Conservation (phyloP, 805 yeast genomes). For the Cyberlindnera mrakii region DNA sequence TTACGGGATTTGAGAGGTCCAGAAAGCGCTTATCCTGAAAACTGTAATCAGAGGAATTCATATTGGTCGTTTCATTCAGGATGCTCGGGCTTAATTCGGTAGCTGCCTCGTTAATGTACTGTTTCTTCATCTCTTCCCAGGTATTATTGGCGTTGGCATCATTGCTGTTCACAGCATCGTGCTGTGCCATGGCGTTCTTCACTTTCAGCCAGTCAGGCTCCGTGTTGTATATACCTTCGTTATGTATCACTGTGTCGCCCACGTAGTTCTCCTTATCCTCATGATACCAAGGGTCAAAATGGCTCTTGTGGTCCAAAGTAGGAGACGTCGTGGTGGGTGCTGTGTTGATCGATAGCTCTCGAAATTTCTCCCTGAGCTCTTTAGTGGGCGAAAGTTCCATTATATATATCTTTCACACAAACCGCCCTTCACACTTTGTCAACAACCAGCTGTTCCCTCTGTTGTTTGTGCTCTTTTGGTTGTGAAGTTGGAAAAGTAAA, state of each 20-base stretch:
- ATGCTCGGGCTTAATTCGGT: not conserved
- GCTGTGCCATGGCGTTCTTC: conserved; percentile 6
- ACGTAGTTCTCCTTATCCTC: conserved; percentile 11
- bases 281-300: conserved; percentile 3
- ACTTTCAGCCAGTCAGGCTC: conserved; percentile 20
- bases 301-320: conserved; percentile 1
- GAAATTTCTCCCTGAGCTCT: conserved; percentile 10
- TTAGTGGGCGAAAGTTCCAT: conserved; percentile 13
- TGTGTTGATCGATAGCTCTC: conserved; percentile 5
- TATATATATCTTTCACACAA: no score
- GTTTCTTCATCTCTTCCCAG: conserved; percentile 21
- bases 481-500: no score
- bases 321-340: not conserved
- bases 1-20: conserved; percentile 8
- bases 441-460: not conserved
- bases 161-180: conserved; percentile 1
- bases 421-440: not conserved
- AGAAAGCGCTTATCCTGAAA: conserved; percentile 19
- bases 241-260: conserved; percentile 17
- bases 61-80: not conserved
- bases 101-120: conserved; percentile 10
- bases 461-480: not conserved
- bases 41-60: conserved; percentile 15
- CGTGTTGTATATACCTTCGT: conserved; percentile 10
- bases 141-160: conserved; percentile 8